Percentiles rank a stretch among this genome's conserved stretches.
Conservation (phyloP, 2,329 filamentous ascomycete species). For the Penicillium rolfsii region DNA sequence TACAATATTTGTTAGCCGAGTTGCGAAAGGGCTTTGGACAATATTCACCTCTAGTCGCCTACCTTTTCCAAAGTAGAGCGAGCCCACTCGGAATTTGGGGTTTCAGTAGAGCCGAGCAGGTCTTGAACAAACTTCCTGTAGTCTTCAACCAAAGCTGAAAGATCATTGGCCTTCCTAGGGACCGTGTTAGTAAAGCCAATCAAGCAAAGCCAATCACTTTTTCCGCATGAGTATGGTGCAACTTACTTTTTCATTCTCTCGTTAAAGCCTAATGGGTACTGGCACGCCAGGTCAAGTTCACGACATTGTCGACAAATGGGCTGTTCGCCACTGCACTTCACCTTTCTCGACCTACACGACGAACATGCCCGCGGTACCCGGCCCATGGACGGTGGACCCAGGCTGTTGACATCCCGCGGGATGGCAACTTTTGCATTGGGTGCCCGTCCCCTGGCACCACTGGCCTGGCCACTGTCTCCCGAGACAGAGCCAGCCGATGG, state of each 20-base stretch:
- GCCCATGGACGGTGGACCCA: neutral
- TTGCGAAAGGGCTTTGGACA: neutral
- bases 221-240: too few relatives aligned
- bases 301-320: constrained; percentile 7
- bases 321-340: constrained; percentile 7
- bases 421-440: constrained; percentile 4
- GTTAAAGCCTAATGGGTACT: constrained; percentile 1
- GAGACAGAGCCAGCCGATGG: constrained; percentile 2
- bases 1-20: neutral
- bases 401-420: neutral
- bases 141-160: neutral
- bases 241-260: constrained; percentile 8
- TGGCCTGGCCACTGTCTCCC: neutral
- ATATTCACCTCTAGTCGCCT: neutral
- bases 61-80: neutral
- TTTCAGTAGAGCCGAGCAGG: neutral
- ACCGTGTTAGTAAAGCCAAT: neutral
- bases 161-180: neutral
- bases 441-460: neutral
- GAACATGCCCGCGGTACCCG: neutral
- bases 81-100: neutral
- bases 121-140: constrained; percentile 4
- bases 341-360: constrained; percentile 1
- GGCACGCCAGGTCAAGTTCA: neutral
- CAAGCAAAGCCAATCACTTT: neutral